Percentiles rank a stretch among this genome's conserved stretches.
Evolutionary conservation across 306 rosid genomes (phyloP).

Genomic region (Rosa persica): DNA sequence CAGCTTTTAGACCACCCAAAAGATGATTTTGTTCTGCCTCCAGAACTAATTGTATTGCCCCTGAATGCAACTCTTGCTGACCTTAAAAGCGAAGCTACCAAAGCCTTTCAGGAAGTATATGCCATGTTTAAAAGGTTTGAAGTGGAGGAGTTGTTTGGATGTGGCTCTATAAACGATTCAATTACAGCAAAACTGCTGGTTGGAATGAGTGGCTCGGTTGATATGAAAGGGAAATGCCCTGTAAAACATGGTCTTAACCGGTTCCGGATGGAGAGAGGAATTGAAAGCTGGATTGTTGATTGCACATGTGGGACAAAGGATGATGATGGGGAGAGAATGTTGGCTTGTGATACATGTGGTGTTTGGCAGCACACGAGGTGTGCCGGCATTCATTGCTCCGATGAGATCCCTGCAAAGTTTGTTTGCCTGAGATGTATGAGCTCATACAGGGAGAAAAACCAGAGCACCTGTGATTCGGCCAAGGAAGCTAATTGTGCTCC

Average conservation of each 20-base stretch:
- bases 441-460: slow-evolving; percentile 16
- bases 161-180: slow-evolving; percentile 42
- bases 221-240: slow-evolving; percentile 47
- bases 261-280: slow-evolving; percentile 67
- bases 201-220: slow-evolving; percentile 46
- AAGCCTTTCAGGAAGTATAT: slow-evolving; percentile 61
- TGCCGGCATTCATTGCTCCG: slow-evolving; percentile 49
- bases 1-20: slow-evolving; percentile 54
- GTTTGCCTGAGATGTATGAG: slow-evolving; percentile 35
- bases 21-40: slow-evolving; percentile 55
- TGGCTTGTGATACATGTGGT: slow-evolving; percentile 73
- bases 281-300: slow-evolving; percentile 67
- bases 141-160: slow-evolving; percentile 47
- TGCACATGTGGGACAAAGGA: slow-evolving; percentile 74
- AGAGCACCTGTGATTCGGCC: slow-evolving; percentile 1
- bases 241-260: slow-evolving; percentile 53
- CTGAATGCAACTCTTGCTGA: slow-evolving; percentile 51
- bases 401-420: slow-evolving; percentile 51
- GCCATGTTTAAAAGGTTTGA: slow-evolving; percentile 68
- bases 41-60: slow-evolving; percentile 57
- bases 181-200: slow-evolving; percentile 48
- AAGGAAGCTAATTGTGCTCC: slow-evolving; percentile 18
- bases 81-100: slow-evolving; percentile 47
- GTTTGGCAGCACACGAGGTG: slow-evolving; percentile 82
- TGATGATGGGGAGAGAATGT: slow-evolving; percentile 78